Conservation (phyloP, 1,284 basidiomycete genomes). For the Trametes polyzona region DNA sequence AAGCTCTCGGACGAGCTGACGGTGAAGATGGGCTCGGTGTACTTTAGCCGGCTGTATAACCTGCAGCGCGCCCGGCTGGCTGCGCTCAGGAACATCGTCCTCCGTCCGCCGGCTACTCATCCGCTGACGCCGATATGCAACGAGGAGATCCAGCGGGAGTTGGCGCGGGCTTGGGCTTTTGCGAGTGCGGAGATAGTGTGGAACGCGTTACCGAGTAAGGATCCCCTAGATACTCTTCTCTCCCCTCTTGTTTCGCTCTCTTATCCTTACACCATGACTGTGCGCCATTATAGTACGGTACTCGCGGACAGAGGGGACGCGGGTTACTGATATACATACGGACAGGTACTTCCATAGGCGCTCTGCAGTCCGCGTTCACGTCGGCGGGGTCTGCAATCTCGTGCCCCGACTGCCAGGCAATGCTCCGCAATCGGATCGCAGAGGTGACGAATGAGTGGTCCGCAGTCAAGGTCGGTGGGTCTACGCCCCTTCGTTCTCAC, state of each 20-base stretch:
- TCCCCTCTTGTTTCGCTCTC: neutral
- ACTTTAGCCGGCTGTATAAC: conserved; percentile 42
- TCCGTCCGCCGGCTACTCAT: conserved; percentile 36
- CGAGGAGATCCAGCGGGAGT: neutral
- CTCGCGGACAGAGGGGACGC: neutral
- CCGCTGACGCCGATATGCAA: conserved; percentile 20
- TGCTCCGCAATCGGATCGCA: conserved; percentile 62
- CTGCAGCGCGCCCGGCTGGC: conserved; percentile 41
- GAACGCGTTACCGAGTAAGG: neutral
- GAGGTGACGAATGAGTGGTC: conserved; percentile 70
- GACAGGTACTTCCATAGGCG: neutral
- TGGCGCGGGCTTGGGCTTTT: conserved; percentile 1
- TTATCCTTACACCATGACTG: neutral
- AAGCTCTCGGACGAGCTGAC: conserved; percentile 38
- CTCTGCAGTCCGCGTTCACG: neutral
- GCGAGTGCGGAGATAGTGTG: conserved; percentile 2
- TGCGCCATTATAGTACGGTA: neutral
- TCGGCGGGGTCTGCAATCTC: neutral
- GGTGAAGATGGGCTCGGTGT: conserved; percentile 38
- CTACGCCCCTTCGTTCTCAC: too few species aligned
- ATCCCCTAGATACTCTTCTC: neutral
- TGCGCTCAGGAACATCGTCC: conserved; percentile 37
- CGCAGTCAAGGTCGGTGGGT: conserved; percentile 73
- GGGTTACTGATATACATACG: neutral
- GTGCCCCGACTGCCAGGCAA: conserved; percentile 47